Evolutionary conservation across 768 basidiomycete species (phyloP), one percentile per base, ranked within the genome.

Genomic region (Porphyrellus cyaneotinctus): DNA sequence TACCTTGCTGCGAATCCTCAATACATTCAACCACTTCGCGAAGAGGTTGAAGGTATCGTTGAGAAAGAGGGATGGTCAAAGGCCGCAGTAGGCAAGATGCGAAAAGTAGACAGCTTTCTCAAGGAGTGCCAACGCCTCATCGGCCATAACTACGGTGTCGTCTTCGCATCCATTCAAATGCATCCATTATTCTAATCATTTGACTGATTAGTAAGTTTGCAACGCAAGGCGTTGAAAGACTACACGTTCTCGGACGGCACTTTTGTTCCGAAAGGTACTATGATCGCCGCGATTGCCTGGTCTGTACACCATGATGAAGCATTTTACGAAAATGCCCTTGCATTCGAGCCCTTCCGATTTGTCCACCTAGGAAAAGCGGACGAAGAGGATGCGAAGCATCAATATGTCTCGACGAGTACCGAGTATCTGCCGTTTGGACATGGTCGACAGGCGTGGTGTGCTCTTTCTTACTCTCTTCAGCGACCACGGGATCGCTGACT

Each of bases 281-380:
- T 57, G 15, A 14, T 75, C 3, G 43, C 57, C 0, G 58, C 60
- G 4, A 54, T 68, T 2, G 23, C 58, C 0, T 58, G 55, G 22
- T 56, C 64, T 5, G 32, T 62, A 0, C 70, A 72, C 37, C 30
- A 12, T 4, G 63, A 67, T 23, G 39, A 45, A 1, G 24, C 37
- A 7, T 1, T 53, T 11, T 76, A 78, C 47, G 53, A 68, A 6
- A 65, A 74, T 35, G 60, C 77, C 0, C n/a, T 64, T 1, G 54
- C 47, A 7, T 78, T 84, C 51, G 71, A 80, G 22, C 75, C 75
- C 0, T 80, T 78, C 64, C 77, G 82, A 7, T 82, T 79, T 57
- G 65, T 70, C 0, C 60, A 70, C 13, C 64, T 72, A 56, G 58
- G 67, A 42, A 66, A 74, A 17, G 57, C 51, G 32, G 59, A 68